phyloP scores from a whole-genome alignment of 2,329 filamentous ascomycete genomes.

The Pyricularia sp. region DNA sequence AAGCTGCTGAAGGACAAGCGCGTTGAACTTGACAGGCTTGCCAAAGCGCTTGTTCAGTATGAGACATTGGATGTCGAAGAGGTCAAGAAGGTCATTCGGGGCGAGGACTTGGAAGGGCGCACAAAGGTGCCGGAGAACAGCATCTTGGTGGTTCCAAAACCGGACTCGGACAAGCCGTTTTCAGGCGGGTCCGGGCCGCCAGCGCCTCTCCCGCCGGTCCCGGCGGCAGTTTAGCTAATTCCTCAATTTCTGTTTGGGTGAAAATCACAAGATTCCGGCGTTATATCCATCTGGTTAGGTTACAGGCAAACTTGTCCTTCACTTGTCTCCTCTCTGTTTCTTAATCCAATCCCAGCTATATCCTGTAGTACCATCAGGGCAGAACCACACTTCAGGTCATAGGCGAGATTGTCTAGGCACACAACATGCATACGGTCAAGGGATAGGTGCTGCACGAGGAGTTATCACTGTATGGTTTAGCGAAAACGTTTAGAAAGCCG shows the following conservation, averaged over 20 bases:
- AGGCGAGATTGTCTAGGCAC: not conserved
- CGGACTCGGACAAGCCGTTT: slow-evolving; percentile 9
- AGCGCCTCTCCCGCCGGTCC: not conserved
- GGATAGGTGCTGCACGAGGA: not conserved
- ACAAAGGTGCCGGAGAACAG: slow-evolving; percentile 45
- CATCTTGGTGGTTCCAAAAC: slow-evolving; percentile 48
- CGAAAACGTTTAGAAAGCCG: not conserved
- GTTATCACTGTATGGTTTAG: not conserved
- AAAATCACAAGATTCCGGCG: not conserved
- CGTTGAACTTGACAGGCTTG: slow-evolving; percentile 75
- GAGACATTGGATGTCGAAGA: slow-evolving; percentile 84
- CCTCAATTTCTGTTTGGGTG: not conserved
- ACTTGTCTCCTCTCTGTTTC: not conserved
- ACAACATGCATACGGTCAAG: not conserved
- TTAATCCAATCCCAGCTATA: not conserved
- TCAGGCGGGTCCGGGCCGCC: not conserved
- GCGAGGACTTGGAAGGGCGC: slow-evolving; percentile 65
- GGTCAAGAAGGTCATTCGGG: slow-evolving; percentile 78
- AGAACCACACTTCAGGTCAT: not conserved
- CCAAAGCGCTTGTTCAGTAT: slow-evolving; percentile 83
- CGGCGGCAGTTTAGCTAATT: not conserved
- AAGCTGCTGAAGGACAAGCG: slow-evolving; percentile 61
- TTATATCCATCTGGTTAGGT: not conserved
- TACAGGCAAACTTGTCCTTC: not conserved
- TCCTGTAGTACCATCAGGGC: not conserved